Evolutionary conservation across 345 rosid genomes (phyloP), one percentile per base, ranked within the genome.

Genomic region (Hibiscus mutabilis): DNA sequence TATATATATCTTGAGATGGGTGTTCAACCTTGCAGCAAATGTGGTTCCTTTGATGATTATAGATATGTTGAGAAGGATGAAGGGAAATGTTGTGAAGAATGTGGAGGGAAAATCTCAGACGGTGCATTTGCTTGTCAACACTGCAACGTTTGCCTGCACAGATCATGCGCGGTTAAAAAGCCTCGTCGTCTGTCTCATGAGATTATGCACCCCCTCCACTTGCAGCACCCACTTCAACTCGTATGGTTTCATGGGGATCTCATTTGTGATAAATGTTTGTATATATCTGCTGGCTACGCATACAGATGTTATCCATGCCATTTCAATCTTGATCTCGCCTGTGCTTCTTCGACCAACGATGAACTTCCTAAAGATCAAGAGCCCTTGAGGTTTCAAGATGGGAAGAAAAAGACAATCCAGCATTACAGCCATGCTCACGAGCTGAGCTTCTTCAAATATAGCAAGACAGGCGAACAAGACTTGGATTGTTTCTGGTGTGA

Each of bases 231-330:
- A 21, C 55, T 65, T 22, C 0, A 22, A 14, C 29, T 63, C 12
- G 1, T 5, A 13, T 12, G 24, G 53, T 0, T 2, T 4, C 3
- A 0, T 8, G 0, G 0, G 3, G 14, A 15, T 46, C 47, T 24
- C 15, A 6, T 66, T 44, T 66, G 70, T 25, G 22, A 46, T 24
- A 16, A 44, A 24, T 66, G 69, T 14, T 66, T 7, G 55, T 66
- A 66, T 24, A 0, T 46, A 42, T 66, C 35, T 15, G 0, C 19
- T 2, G 35, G 21, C 1, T 66, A 0, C 46, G 2, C 0, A 42
- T 42, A 42, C 46, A 10, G 46, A 10, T 42, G 46, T 11, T 2
- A 1, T 42, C 1, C 46, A 1, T 11, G 46, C 46, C 3, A 11
- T 42, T 42, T 42, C 46, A 2, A 3, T 9, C 46, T 42, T 2